Evolutionary conservation across 139 green algal genomes (phyloP), one percentile per base, ranked within the genome.

Genomic region (Monoraphidium neglectum): DNA sequence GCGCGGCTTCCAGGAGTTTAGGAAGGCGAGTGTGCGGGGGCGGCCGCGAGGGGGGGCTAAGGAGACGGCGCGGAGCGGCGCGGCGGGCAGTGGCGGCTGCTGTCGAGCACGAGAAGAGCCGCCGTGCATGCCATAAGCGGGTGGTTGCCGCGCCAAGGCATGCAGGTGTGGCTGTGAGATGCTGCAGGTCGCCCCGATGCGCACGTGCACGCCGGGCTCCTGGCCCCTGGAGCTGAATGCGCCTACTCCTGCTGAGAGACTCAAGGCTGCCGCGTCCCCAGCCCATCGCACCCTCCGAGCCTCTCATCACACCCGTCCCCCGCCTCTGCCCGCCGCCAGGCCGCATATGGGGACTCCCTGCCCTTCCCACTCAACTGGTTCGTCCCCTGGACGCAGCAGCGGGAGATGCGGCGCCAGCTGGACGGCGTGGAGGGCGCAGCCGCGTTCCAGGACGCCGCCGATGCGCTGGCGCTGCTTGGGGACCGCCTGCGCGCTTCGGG

Each of bases 351-450:
- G 10, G 64, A 40, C 21, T 53, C 60, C 35, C 66, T 88, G 56
- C 87, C 88, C 15, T 91, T 93, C 66, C 88, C 88, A 3, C 77
- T 93, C 24, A 90, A 75, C 80, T 82, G 86, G 57, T 61, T 87
- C 28, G 65, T 93, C 26, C 84, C 89, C 21, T 86, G 77, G 69
- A 84, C 67, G 47, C 49, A 79, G 72, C 73, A 76, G 18, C 71
- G 77, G 1, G 83, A 87, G 51, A 85, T 86, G 57, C 46, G 24
- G 24, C 61, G 63, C 30, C 78, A 70, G 28, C 75, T 89, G 32
- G 76, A 40, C 0, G 30, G 79, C n/a, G 35, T 80, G 37, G 77
- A 83, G 13, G 47, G 54, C 16, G 37, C 61, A 35, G 73, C 88
- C 80, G 72, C 87, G 1, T 93, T 91, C 69, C 37, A 63, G 3